Evolutionary conservation across 2,329 filamentous ascomycete species (phyloP).

Genomic region (Rutstroemia sp.): DNA sequence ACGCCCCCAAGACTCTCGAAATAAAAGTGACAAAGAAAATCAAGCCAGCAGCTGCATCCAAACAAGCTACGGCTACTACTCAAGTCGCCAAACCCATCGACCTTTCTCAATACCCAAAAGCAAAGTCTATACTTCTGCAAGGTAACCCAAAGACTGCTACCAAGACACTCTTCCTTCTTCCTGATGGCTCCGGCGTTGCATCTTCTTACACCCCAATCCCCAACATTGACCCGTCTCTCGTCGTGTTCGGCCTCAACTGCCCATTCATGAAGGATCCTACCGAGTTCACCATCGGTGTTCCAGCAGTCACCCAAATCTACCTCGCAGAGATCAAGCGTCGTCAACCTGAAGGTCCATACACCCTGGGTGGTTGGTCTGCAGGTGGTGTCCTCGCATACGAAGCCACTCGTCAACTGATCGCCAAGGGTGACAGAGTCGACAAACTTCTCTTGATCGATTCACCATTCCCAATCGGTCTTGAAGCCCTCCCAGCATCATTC

Average conservation of each 20-base stretch:
- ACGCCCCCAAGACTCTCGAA: constrained; percentile 6
- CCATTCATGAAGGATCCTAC: constrained; percentile 63
- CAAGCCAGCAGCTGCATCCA: not conserved
- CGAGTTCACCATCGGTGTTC: constrained; percentile 56
- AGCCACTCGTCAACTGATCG: constrained; percentile 51
- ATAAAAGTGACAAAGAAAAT: not conserved
- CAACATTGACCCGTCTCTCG: constrained; percentile 35
- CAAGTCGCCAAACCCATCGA: not conserved
- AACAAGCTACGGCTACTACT: not conserved
- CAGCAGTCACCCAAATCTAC: constrained; percentile 56
- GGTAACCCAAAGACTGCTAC: constrained; percentile 40
- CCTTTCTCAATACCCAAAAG: constrained; percentile 10
- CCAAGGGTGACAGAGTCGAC: constrained; percentile 48
- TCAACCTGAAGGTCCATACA: constrained; percentile 60
- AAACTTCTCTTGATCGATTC: constrained; percentile 57
- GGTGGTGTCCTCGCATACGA: constrained; percentile 67
- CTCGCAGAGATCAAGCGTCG: constrained; percentile 62
- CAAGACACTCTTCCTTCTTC: constrained; percentile 37
- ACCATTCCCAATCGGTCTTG: constrained; percentile 57
- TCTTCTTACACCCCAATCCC: constrained; percentile 17
- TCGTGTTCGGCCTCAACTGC: constrained; percentile 55
- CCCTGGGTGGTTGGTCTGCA: constrained; percentile 65
- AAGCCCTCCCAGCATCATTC: constrained; percentile 48
- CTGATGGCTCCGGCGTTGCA: constrained; percentile 39
- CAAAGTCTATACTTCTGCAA: constrained; percentile 36